Evolutionary conservation across 805 yeast species (phyloP).

Genomic region (Starmerella cellae): DNA sequence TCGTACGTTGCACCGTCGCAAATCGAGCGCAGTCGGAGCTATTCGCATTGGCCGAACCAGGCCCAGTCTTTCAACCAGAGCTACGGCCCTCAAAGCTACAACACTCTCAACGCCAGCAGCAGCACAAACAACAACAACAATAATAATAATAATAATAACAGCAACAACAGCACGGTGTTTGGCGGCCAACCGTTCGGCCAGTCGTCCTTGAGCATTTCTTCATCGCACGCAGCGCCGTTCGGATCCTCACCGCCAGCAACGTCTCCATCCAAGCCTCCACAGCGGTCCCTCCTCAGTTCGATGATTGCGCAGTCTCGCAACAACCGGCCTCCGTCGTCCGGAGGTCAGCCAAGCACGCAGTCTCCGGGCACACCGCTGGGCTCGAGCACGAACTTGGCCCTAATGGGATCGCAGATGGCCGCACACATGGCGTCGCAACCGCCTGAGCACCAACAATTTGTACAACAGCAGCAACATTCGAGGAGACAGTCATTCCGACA

Average conservation of each 20-base stretch:
- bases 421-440: neutral
- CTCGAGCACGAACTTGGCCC: neutral
- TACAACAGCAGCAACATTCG: too few relatives aligned
- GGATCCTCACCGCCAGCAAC: slow-evolving; percentile 8
- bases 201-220: neutral
- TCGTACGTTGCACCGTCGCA: slow-evolving; percentile 16
- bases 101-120: too few relatives aligned
- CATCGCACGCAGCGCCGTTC: neutral
- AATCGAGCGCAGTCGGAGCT: slow-evolving; percentile 15
- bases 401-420: neutral
- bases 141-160: too few relatives aligned
- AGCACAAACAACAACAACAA: too few relatives aligned
- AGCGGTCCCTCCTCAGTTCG: slow-evolving; percentile 18
- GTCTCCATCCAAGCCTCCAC: slow-evolving; percentile 9
- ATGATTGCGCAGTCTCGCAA: slow-evolving; percentile 18
- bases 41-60: slow-evolving; percentile 12
- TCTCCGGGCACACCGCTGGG: neutral
- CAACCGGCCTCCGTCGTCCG: neutral
- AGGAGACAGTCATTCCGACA: too few relatives aligned
- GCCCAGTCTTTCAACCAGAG: neutral
- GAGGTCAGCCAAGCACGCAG: neutral
- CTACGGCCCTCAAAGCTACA: too few relatives aligned
- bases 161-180: neutral
- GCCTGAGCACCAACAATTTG: too few relatives aligned
- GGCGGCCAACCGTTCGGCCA: neutral